Percentiles rank a stretch among this genome's conserved stretches.
phyloP scores from a whole-genome alignment of 2,329 filamentous ascomycete genomes.

The Aspergillus caelatus region DNA sequence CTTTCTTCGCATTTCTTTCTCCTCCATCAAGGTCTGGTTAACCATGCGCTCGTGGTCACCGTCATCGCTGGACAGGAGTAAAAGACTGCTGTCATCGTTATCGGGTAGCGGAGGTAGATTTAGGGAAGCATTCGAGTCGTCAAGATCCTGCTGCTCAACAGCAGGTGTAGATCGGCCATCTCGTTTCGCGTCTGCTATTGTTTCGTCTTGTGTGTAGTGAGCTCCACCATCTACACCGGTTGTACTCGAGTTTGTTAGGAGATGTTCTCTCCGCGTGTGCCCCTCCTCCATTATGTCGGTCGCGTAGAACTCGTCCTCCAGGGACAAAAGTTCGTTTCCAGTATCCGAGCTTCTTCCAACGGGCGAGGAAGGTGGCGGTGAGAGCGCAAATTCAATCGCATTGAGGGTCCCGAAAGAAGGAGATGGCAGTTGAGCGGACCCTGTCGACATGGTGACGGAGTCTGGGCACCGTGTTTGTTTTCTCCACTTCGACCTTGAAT shows the following conservation, averaged over 20 bases:
- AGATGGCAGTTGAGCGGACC: constrained; percentile 17
- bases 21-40: constrained; percentile 53
- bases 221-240: constrained; percentile 18
- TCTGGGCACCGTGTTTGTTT: constrained; percentile 30
- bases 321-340: constrained; percentile 33
- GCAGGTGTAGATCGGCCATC: constrained; percentile 22
- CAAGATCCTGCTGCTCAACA: constrained; percentile 23
- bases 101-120: constrained; percentile 37
- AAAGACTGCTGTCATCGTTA: constrained; percentile 37
- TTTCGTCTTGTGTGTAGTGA: constrained; percentile 21
- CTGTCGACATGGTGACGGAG: constrained; percentile 38
- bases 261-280: constrained; percentile 28
- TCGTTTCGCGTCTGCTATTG: constrained; percentile 17
- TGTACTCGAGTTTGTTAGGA: constrained; percentile 25
- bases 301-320: constrained; percentile 33
- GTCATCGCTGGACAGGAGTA: constrained; percentile 34
- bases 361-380: constrained; percentile 28
- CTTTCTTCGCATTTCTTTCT: constrained; percentile 61
- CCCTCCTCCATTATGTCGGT: constrained; percentile 33
- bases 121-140: constrained; percentile 29
- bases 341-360: constrained; percentile 38
- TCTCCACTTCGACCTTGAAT: constrained; percentile 24
- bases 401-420: constrained; percentile 24
- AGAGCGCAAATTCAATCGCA: constrained; percentile 24
- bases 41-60: constrained; percentile 37